These are phyloP conservation scores for Prunus kanzakura DNA, from an alignment of 306 rosid genomes.

Conservation along the genomic window DNA sequence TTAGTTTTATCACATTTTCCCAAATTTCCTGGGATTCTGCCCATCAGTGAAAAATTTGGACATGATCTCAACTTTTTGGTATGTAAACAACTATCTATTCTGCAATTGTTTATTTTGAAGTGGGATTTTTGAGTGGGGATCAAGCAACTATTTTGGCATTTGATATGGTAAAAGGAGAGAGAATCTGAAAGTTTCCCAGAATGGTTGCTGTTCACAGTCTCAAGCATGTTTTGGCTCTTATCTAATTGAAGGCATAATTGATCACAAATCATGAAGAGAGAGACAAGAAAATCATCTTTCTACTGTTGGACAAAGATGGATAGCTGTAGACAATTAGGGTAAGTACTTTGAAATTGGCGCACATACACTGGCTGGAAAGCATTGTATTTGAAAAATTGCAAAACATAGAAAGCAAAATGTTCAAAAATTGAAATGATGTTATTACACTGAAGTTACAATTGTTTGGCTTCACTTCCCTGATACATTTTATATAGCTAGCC, in stretches of 20 bases:
- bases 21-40: not conserved
- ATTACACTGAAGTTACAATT: not conserved
- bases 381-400: not conserved
- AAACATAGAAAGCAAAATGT: not conserved
- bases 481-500: constrained; percentile 12
- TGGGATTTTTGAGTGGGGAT: not conserved
- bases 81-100: not conserved
- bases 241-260: constrained; percentile 3
- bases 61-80: not conserved
- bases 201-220: constrained; percentile 3
- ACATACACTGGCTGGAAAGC: too few relatives aligned
- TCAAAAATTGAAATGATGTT: constrained; percentile 6
- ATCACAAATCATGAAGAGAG: not conserved
- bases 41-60: not conserved
- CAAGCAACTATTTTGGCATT: not conserved
- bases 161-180: not conserved
- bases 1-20: not conserved
- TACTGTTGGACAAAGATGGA: not conserved
- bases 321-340: not conserved
- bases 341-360: not conserved
- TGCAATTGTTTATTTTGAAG: not conserved
- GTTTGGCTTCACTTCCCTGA: constrained; percentile 23
- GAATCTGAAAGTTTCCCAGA: constrained; percentile 3
- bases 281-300: constrained; percentile 1
- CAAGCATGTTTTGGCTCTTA: constrained; percentile 14